Conservation (phyloP, 148 eudicot genomes). For the Vaccinium darrowii region DNA sequence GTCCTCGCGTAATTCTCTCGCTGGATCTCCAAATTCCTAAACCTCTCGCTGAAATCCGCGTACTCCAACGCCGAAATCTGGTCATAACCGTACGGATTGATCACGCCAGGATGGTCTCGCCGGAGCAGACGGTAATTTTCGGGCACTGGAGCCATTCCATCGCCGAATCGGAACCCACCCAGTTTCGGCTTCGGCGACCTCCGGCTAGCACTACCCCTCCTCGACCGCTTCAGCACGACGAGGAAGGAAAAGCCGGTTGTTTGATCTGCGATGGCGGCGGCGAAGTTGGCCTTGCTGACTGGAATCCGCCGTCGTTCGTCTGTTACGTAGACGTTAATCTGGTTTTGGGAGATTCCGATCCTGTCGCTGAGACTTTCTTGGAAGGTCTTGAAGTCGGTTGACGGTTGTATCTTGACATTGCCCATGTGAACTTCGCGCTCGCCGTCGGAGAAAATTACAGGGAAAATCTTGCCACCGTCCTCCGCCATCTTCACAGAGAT, state of each 20-base stretch:
- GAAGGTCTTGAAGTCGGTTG: conserved; percentile 51
- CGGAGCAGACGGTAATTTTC: conserved; percentile 28
- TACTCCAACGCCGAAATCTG: conserved; percentile 1
- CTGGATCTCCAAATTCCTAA: conserved; percentile 31
- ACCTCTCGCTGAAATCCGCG: conserved; percentile 15
- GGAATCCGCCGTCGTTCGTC: conserved; percentile 56
- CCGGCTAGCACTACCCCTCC: conserved; percentile 29
- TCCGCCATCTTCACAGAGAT: not conserved
- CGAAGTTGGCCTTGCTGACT: conserved; percentile 53
- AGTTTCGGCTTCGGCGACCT: conserved; percentile 16
- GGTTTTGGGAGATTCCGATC: conserved; percentile 71
- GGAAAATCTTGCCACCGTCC: conserved; percentile 25
- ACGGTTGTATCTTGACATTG: conserved; percentile 31
- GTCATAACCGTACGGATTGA: not conserved
- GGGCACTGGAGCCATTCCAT: conserved; percentile 19
- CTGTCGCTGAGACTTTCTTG: conserved; percentile 40
- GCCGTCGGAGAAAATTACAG: conserved; percentile 69
- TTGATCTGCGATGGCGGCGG: conserved; percentile 8
- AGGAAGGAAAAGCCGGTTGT: conserved; percentile 35
- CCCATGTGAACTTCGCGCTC: conserved; percentile 57
- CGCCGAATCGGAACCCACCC: conserved; percentile 10
- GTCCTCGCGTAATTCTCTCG: conserved; percentile 32
- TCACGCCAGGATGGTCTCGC: conserved; percentile 14
- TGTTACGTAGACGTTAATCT: conserved; percentile 55
- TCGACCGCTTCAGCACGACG: conserved; percentile 52